phyloP scores from a whole-genome alignment of 2,329 filamentous ascomycete species.

The Neospermospora avenae region DNA sequence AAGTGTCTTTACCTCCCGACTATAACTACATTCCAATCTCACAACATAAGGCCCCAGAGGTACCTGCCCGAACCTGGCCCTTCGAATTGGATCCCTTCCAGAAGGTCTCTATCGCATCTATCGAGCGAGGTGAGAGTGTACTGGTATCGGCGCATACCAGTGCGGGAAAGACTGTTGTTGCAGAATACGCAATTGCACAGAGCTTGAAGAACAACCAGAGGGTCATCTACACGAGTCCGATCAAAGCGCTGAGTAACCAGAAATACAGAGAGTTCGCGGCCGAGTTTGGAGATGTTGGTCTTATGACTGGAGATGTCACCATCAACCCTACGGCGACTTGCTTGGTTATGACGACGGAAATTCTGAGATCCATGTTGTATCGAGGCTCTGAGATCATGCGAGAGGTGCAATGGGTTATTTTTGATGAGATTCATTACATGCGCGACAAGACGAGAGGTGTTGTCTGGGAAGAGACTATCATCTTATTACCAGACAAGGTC shows the following conservation, averaged over 20 bases:
- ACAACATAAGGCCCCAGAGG: conserved; percentile 83
- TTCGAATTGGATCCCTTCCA: conserved; percentile 98
- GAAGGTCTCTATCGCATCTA: conserved; percentile 88
- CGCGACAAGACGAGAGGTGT: conserved; percentile 92
- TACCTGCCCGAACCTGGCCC: conserved; percentile 78
- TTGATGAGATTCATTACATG: conserved; percentile 99
- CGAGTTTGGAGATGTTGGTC: conserved; percentile 92
- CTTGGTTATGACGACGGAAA: conserved; percentile 98
- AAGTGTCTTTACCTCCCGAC: conserved; percentile 90
- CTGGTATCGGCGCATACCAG: conserved; percentile 95
- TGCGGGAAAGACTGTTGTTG: conserved; percentile 97
- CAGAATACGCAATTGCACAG: conserved; percentile 97
- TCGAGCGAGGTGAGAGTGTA: conserved; percentile 93
- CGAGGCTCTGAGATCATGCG: conserved; percentile 98
- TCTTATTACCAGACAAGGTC: conserved; percentile 95
- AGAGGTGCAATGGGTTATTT: conserved; percentile 97
- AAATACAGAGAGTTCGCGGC: conserved; percentile 96
- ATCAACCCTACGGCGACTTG: conserved; percentile 98
- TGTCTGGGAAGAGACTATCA: conserved; percentile 99
- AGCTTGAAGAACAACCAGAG: conserved; percentile 96
- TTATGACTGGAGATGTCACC: conserved; percentile 99
- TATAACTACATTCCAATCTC: conserved; percentile 95
- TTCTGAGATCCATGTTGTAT: conserved; percentile 97
- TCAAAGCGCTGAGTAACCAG: conserved; percentile 97
- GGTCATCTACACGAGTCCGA: conserved; percentile 98